Base-by-base conservation (phyloP, 2,329 filamentous ascomycete genomes). In the Fusarium sp. region DNA sequence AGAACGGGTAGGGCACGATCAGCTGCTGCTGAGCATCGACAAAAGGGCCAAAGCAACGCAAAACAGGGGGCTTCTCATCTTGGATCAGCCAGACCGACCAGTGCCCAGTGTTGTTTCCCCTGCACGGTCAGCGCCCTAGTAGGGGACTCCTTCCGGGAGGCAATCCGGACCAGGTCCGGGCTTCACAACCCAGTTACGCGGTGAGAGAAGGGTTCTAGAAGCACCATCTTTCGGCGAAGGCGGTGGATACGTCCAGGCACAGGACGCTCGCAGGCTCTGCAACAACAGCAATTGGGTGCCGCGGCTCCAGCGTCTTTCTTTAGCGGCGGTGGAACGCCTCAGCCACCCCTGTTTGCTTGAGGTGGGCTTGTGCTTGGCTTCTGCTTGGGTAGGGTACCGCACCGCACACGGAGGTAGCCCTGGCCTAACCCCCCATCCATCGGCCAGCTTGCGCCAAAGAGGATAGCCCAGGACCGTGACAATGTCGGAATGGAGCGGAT, bases 401-500 rank as follows among this genome's bases (percentile, higher is more conserved):
- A 35, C 62, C 70, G 70, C 70, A 75, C 73, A 62, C 72, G 62
- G 64, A 69, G 64, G 57, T 27, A 74, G 58, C 64, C 68, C 73
- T 64, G 54, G 67, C 67, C 67, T 71, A 52, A 64, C 61, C 68
- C 73, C 64, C 65, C 62, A 73, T 70, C 71, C 74, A 69, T 72
- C 76, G 71, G 67, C 72, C 71, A 71, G 67, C 68, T 72, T 72
- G 73, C 68, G 75, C 75, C 74, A 78, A 75, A 79, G 68, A 76
- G 75, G 70, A 78, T 77, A 76, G 76, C 63, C 71, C 68, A 75
- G 64, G 68, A 65, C 67, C 73, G 73, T 60, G 64, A 79, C 70
- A 74, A 80, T 80, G 78, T 79, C 78, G 77, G 78, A 80, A 78
- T 80, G 78, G 78, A 79, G 77, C 73, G 78, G 78, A 73, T 78